Conservation (phyloP, 192 early-diverging fungal genomes). For the Umbelopsis isabellina region DNA sequence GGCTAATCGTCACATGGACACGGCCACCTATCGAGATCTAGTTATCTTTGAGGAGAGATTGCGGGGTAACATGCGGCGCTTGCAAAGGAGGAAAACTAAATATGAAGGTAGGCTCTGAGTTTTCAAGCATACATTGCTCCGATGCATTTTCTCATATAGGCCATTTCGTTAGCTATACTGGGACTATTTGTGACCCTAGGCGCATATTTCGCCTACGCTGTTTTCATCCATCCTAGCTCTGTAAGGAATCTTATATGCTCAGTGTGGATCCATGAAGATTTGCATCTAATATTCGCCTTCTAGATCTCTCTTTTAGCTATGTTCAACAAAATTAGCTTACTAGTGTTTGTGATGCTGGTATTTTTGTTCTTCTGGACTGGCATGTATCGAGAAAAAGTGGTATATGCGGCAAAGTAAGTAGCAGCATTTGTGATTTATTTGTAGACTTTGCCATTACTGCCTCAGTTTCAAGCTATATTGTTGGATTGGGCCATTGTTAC, state of each 20-base stretch:
- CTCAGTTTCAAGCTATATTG: too few species aligned
- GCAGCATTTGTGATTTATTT: too few species aligned
- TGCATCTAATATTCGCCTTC: constrained; percentile 17
- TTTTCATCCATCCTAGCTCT: constrained; percentile 53
- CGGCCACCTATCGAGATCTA: constrained; percentile 68
- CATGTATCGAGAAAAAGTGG: constrained; percentile 61
- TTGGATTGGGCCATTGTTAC: neutral
- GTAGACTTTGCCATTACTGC: too few species aligned
- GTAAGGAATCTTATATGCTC: constrained; percentile 27
- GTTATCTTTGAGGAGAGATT: constrained; percentile 83
- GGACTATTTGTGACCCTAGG: constrained; percentile 38
- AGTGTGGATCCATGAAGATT: neutral
- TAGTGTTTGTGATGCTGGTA: constrained; percentile 45
- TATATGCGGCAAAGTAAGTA: constrained; percentile 57
- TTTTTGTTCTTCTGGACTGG: constrained; percentile 56
- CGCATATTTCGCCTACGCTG: constrained; percentile 53
- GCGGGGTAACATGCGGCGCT: constrained; percentile 69
- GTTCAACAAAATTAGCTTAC: constrained; percentile 41
- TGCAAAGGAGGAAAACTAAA: constrained; percentile 71
- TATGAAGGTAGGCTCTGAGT: constrained; percentile 57
- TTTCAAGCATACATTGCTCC: constrained; percentile 46
- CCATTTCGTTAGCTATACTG: constrained; percentile 30
- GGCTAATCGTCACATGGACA: constrained; percentile 25
- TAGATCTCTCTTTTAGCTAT: constrained; percentile 36
- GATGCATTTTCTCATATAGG: neutral